These are phyloP conservation scores for Rhizopogon hawkerae DNA, from an alignment of 1,284 basidiomycete species.

Conservation along the genomic window DNA sequence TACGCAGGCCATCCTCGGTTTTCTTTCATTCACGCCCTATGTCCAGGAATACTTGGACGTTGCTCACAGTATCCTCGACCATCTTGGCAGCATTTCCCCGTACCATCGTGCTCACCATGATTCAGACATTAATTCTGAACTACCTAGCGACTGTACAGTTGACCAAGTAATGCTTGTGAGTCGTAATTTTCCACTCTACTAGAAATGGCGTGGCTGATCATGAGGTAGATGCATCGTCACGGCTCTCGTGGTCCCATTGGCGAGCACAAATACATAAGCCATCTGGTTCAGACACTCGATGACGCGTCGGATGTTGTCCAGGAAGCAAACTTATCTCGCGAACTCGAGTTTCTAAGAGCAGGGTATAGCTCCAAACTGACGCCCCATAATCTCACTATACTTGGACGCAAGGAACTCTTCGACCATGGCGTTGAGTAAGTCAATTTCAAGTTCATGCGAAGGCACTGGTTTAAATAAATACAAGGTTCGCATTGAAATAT, in stretches of 20 bases:
- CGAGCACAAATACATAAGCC: conserved; percentile 29
- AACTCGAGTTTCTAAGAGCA: conserved; percentile 31
- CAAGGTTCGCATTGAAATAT: conserved; percentile 32
- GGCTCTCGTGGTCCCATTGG: conserved; percentile 31
- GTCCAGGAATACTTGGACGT: not conserved
- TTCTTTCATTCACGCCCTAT: not conserved
- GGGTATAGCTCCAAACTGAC: conserved; percentile 31
- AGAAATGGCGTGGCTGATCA: not conserved
- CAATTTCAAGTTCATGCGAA: not conserved
- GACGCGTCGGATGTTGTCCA: conserved; percentile 22
- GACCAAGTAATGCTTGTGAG: conserved; percentile 34
- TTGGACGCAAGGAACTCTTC: conserved; percentile 33
- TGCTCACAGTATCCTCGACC: conserved; percentile 6
- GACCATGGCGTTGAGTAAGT: conserved; percentile 33
- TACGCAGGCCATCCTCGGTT: not conserved
- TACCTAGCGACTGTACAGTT: conserved; percentile 34
- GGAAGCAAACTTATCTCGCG: conserved; percentile 24
- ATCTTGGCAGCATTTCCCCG: conserved; percentile 31
- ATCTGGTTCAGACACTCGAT: conserved; percentile 28
- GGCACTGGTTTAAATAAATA: not conserved
- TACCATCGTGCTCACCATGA: conserved; percentile 29
- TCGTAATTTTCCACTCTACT: not conserved
- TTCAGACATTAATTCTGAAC: conserved; percentile 24
- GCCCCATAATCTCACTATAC: conserved; percentile 32
- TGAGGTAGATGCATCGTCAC: conserved; percentile 31